These are phyloP conservation scores for Botrytis galanthina DNA, from an alignment of 2,329 filamentous ascomycete genomes.

Conservation along the genomic window DNA sequence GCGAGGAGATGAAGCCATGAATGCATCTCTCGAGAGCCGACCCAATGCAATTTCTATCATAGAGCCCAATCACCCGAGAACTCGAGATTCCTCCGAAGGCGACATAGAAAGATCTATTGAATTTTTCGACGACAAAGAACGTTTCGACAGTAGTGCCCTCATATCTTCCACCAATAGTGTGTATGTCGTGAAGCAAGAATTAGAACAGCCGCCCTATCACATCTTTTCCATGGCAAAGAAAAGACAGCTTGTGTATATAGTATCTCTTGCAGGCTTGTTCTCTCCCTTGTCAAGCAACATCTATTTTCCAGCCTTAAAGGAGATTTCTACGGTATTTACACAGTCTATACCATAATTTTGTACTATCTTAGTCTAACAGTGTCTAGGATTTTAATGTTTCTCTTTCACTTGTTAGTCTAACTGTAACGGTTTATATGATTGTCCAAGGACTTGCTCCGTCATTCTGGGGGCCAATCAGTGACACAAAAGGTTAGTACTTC, in stretches of 20 bases:
- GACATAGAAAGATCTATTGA: not conserved
- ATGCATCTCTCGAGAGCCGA: not conserved
- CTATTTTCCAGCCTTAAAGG: conserved; percentile 26
- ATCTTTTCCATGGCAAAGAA: conserved; percentile 39
- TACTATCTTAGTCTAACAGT: not conserved
- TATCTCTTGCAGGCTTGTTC: conserved; percentile 25
- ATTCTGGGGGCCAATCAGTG: conserved; percentile 48
- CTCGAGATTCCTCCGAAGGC: not conserved
- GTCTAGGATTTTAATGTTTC: conserved; percentile 15
- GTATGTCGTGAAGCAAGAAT: not conserved
- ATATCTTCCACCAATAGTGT: conserved; percentile 9
- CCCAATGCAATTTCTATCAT: conserved; percentile 9
- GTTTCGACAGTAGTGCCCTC: conserved; percentile 1
- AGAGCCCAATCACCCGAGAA: conserved; percentile 2
- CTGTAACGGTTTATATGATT: conserved; percentile 49
- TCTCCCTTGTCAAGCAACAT: conserved; percentile 29
- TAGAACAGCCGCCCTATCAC: conserved; percentile 30
- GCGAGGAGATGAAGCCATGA: not conserved
- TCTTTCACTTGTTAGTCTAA: conserved; percentile 40
- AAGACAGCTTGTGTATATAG: conserved; percentile 46
- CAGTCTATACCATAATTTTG: no score
- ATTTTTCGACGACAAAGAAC: conserved; percentile 2
- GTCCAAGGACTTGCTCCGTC: conserved; percentile 48
- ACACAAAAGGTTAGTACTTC: conserved; percentile 8
- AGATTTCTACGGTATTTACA: conserved; percentile 11